Evolutionary conservation across 23 red algal species (phyloP), one percentile per base, ranked within the genome.

Genomic region (Chondrus crispus): DNA sequence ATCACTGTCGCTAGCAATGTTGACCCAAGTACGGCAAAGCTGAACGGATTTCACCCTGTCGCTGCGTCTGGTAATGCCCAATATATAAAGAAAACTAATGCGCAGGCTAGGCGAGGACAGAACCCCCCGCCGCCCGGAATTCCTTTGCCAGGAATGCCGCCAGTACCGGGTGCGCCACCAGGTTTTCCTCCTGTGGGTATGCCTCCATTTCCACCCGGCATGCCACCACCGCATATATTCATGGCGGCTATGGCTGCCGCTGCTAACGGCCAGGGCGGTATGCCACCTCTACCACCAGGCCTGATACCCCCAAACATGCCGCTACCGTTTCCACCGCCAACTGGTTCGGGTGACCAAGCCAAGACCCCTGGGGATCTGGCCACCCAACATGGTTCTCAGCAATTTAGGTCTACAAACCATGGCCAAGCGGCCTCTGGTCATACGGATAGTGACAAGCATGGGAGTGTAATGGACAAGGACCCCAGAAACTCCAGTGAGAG

Each of bases 171-270:
- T 49, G 69, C 69, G 24, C 84, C 84, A 4, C 84, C 84, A 5
- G 87, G 87, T 13, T 90, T 90, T 62, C 87, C 87, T 4, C 82
- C 82, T 55, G 62, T 90, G 71, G 78, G 46, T 6, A 20, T 82
- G 40, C 84, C 84, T 53, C 87, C 87, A 5, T 90, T 90, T 48
- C 87, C 87, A 13, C 60, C 60, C 8, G 60, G 60, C 26, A 66
- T 66, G 20, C 87, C 74, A 12, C 78, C 78, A 16, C 87, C 87
- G 12, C 87, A 90, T 38, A 57, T 90, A 74, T 79, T 90, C 1
- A 90, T 90, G 87, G 87, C 87, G 13, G 64, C 80, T 53, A 62
- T 62, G 30, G 87, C 87, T 19, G 73, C 69, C 45, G 60, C 60
- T 22, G 63, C 39, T 53, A 54, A 54, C 20, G 74, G 55, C 22